phyloP scores from a whole-genome alignment of 1,284 basidiomycete species.

The Takashimella tepidaria region DNA sequence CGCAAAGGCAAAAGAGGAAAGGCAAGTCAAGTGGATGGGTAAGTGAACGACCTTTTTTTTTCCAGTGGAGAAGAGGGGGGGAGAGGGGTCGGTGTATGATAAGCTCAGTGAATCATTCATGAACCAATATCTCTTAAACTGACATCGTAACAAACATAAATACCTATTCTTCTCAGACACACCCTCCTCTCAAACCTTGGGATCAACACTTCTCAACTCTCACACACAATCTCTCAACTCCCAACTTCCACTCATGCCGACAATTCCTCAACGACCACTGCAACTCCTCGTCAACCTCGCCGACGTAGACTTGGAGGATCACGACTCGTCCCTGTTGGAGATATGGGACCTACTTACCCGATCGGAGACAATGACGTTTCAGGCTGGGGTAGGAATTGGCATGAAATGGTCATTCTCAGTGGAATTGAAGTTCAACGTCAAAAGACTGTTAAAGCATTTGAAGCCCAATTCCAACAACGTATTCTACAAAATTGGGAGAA shows the following conservation, averaged over 20 bases:
- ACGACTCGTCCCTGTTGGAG: constrained; percentile 22
- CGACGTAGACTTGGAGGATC: constrained; percentile 10
- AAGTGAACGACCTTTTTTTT: constrained; percentile 10
- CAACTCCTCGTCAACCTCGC: constrained; percentile 15
- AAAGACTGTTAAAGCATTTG: constrained; percentile 42
- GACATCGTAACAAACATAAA: not conserved
- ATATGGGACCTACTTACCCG: constrained; percentile 29
- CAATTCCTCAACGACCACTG: not conserved
- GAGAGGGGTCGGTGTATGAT: not conserved
- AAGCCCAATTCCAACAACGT: constrained; percentile 41
- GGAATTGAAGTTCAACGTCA: constrained; percentile 44
- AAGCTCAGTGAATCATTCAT: not conserved
- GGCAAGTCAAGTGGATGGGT: constrained; percentile 35
- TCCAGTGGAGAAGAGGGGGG: not conserved
- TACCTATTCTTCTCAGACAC: constrained; percentile 26
- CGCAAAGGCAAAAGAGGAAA: constrained; percentile 32
- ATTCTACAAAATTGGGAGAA: constrained; percentile 41
- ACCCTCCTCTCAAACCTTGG: constrained; percentile 43
- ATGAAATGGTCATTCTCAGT: constrained; percentile 45
- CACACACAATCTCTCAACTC: constrained; percentile 39
- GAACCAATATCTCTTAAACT: not conserved
- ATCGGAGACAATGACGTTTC: constrained; percentile 35
- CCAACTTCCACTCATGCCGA: no score
- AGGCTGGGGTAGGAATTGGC: constrained; percentile 44
- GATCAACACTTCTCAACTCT: constrained; percentile 41